These are phyloP conservation scores for Quillaja saponaria DNA, from an alignment of 306 rosid genomes.

Conservation along the genomic window DNA sequence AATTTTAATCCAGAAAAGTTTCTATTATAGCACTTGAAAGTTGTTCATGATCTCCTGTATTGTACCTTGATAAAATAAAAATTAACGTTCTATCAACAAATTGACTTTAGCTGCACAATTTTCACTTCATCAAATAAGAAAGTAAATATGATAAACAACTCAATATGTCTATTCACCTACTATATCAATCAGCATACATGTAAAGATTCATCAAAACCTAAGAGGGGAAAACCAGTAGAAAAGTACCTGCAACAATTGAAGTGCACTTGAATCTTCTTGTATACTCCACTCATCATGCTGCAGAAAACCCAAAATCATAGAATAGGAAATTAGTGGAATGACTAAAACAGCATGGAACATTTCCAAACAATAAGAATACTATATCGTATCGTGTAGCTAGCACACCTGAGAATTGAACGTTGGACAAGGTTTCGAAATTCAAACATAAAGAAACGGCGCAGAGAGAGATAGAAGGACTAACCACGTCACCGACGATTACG, in stretches of 20 bases:
- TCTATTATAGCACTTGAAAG: too few relatives aligned
- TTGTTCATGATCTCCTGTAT: too few relatives aligned
- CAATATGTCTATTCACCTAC: too few relatives aligned
- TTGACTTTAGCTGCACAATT: background rate
- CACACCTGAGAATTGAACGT: background rate
- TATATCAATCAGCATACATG: too few relatives aligned
- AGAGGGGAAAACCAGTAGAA: constrained; percentile 1
- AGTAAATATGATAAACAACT: too few relatives aligned
- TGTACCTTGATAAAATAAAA: too few relatives aligned
- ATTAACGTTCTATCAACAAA: too few relatives aligned
- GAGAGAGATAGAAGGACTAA: constrained; percentile 35
- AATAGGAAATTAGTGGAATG: background rate
- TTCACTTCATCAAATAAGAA: background rate
- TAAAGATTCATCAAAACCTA: too few relatives aligned
- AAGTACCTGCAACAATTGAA: constrained; percentile 59
- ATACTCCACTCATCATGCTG: constrained; percentile 84
- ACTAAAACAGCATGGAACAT: background rate
- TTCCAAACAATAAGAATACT: background rate
- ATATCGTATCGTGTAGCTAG: background rate
- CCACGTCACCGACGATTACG: constrained; percentile 81
- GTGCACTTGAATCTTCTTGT: constrained; percentile 80
- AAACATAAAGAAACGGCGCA: background rate
- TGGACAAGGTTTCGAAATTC: constrained; percentile 1
- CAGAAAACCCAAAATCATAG: constrained; percentile 16
- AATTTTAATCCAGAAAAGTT: too few relatives aligned